Percentiles rank a stretch among this genome's conserved stretches.
These are phyloP conservation scores for Wallacemonas sp. DNA, from an alignment of 208 protist genomes.

Conservation along the genomic window DNA sequence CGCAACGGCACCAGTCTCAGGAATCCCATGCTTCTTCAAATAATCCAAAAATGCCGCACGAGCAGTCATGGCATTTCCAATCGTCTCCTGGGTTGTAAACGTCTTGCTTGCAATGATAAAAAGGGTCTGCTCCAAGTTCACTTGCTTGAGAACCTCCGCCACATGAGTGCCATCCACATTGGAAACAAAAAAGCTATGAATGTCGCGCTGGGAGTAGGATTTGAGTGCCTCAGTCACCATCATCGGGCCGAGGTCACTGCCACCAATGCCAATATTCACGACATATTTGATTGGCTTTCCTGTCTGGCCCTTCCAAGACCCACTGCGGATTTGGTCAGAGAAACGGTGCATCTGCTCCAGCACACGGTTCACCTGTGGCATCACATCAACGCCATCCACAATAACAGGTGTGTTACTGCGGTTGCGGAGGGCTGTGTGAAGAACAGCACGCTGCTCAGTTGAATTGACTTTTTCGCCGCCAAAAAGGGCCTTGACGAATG, in stretches of 20 bases:
- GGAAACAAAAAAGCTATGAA: constrained; percentile 94
- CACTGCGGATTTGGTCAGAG: constrained; percentile 82
- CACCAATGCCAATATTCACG: constrained; percentile 98
- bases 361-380: constrained; percentile 93
- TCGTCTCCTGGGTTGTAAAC: constrained; percentile 97
- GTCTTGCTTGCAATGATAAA: constrained; percentile 98
- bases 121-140: constrained; percentile 93
- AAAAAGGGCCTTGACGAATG: constrained; percentile 89
- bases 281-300: constrained; percentile 94
- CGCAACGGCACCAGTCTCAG: constrained; percentile 69
- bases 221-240: constrained; percentile 96
- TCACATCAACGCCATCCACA: constrained; percentile 95
- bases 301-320: constrained; percentile 94
- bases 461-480: constrained; percentile 95
- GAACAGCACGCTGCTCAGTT: constrained; percentile 93
- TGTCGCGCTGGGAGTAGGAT: constrained; percentile 66
- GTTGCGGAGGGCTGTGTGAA: constrained; percentile 97
- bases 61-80: constrained; percentile 95
- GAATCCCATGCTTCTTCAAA: constrained; percentile 45
- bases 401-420: constrained; percentile 74
- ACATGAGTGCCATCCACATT: constrained; percentile 98
- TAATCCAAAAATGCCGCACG: constrained; percentile 83
- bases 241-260: constrained; percentile 95
- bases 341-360: constrained; percentile 93
- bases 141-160: constrained; percentile 78